These are phyloP conservation scores for Aspergillus cristatus DNA, from an alignment of 495 filamentous ascomycete genomes.

Conservation along the genomic window DNA sequence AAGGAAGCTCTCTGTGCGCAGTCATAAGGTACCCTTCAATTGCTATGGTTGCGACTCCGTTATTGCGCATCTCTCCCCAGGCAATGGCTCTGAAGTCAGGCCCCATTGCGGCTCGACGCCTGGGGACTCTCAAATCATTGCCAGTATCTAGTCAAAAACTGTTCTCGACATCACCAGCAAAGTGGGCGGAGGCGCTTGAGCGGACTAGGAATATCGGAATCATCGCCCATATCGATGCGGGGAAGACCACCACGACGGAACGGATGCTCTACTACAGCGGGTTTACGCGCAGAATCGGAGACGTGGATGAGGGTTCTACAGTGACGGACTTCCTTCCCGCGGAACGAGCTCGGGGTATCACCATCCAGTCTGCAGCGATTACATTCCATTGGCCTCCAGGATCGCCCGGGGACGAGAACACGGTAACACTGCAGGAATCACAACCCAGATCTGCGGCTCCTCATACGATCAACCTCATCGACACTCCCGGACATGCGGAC, in stretches of 20 bases:
- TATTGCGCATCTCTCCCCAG: conserved; percentile 24
- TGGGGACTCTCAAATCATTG: background rate
- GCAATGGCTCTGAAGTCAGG: conserved; percentile 8
- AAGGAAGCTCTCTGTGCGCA: too few species aligned
- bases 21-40: too few species aligned
- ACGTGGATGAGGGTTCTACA: conserved; percentile 95
- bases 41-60: conserved; percentile 25
- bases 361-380: conserved; percentile 95
- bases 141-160: background rate
- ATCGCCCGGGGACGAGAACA: conserved; percentile 8
- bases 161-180: conserved; percentile 19
- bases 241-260: conserved; percentile 98
- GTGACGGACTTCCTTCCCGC: conserved; percentile 96
- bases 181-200: conserved; percentile 27
- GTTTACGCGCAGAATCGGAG: conserved; percentile 78
- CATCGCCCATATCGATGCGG: conserved; percentile 97
- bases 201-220: conserved; percentile 93
- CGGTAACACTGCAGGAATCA: conserved; percentile 5
- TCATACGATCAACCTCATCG: conserved; percentile 86
- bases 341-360: conserved; percentile 88
- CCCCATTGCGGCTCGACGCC: conserved; percentile 2
- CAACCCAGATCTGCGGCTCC: conserved; percentile 30
- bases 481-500: conserved; percentile 95
- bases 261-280: conserved; percentile 99
- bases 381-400: conserved; percentile 81